These are phyloP conservation scores for Ogataea paradorogensis DNA, from an alignment of 805 yeast genomes.

Conservation along the genomic window DNA sequence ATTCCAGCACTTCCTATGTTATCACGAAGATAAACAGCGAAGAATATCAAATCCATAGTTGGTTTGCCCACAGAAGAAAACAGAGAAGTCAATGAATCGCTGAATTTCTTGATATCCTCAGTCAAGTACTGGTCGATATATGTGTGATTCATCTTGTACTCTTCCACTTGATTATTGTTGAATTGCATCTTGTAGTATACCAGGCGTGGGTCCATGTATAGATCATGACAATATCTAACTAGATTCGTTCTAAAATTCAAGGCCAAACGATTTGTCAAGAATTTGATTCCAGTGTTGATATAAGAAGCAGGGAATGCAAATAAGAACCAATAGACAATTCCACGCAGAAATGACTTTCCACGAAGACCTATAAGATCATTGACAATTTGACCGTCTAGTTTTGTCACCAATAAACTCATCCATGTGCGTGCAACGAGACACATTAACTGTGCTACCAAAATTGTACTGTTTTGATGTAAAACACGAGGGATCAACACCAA, in stretches of 20 bases:
- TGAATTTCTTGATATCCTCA: conserved; percentile 76
- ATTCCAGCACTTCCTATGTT: conserved; percentile 87
- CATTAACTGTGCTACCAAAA: conserved; percentile 66
- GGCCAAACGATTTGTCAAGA: conserved; percentile 69
- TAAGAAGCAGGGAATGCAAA: conserved; percentile 93
- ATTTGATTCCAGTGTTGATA: conserved; percentile 86
- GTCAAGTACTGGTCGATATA: conserved; percentile 87
- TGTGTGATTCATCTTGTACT: conserved; percentile 40
- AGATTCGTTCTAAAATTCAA: conserved; percentile 81
- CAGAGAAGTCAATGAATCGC: conserved; percentile 75
- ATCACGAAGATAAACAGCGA: conserved; percentile 78
- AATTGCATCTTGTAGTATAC: conserved; percentile 79
- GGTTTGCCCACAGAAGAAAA: conserved; percentile 93
- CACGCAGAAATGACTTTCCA: conserved; percentile 69
- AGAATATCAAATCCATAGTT: conserved; percentile 77
- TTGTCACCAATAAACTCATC: conserved; percentile 80
- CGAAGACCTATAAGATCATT: conserved; percentile 82
- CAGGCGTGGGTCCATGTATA: conserved; percentile 76
- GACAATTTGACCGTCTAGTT: conserved; percentile 88
- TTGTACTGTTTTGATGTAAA: conserved; percentile 61
- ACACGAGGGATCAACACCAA: conserved; percentile 72
- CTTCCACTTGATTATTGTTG: conserved; percentile 40
- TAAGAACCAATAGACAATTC: conserved; percentile 80
- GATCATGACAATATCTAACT: conserved; percentile 83
- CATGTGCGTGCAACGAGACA: conserved; percentile 81